Conservation (phyloP, 148 eudicot genomes). For the Fallopia convolvulus region DNA sequence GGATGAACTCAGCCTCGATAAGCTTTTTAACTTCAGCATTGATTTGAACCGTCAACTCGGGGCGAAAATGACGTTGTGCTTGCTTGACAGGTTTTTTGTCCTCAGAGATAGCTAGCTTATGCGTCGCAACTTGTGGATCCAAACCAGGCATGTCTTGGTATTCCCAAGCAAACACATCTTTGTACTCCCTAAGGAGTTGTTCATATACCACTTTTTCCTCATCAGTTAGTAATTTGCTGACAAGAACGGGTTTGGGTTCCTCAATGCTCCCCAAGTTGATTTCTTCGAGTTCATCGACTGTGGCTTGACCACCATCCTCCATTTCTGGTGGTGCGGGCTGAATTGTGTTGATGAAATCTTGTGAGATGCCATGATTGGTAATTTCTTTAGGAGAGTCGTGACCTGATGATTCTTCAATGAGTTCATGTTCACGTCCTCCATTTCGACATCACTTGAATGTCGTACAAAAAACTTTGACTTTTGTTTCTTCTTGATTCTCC, state of each 20-base stretch:
- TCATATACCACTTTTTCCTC: background rate
- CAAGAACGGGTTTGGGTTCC: background rate
- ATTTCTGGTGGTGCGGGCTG: background rate
- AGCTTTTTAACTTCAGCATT: background rate
- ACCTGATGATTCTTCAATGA: background rate
- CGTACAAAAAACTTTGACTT: too few species aligned
- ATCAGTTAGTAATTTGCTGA: background rate
- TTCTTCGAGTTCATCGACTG: background rate
- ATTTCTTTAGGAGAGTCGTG: background rate
- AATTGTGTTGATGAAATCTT: background rate
- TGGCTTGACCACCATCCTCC: background rate
- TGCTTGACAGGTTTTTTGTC: background rate
- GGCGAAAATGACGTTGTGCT: background rate
- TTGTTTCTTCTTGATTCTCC: too few species aligned
- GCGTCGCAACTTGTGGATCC: background rate
- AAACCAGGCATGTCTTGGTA: background rate
- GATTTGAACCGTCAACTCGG: background rate
- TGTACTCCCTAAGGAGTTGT: conserved; percentile 14
- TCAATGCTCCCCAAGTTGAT: too few species aligned
- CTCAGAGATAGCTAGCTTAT: background rate
- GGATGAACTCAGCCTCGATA: background rate
- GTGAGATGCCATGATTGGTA: background rate
- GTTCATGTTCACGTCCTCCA: background rate
- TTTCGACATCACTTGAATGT: background rate
- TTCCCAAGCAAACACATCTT: conserved; percentile 2